phyloP scores from a whole-genome alignment of 2,329 filamentous ascomycete species.

The Fusarium solani-melongenae region DNA sequence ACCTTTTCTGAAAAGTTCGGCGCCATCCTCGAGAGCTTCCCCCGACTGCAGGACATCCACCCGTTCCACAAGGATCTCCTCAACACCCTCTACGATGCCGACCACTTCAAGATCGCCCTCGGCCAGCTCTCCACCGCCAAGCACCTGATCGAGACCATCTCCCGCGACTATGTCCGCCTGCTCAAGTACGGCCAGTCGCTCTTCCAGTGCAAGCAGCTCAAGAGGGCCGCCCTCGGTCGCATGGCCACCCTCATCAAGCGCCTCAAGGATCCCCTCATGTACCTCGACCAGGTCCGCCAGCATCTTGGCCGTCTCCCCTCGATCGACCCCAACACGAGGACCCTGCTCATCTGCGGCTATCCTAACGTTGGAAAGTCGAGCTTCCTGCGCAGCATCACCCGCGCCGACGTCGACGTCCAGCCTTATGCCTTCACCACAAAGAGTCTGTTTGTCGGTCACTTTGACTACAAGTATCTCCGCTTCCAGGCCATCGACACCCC shows the following conservation, averaged over 20 bases:
- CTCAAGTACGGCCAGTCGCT: slow-evolving; percentile 93
- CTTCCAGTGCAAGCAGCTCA: slow-evolving; percentile 99
- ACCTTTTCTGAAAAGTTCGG: slow-evolving; percentile 95
- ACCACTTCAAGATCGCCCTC: slow-evolving; percentile 96
- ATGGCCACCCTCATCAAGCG: slow-evolving; percentile 98
- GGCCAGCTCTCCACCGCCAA: slow-evolving; percentile 97
- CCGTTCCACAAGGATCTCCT: slow-evolving; percentile 86
- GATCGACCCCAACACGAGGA: slow-evolving; percentile 98
- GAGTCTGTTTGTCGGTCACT: slow-evolving; percentile 96
- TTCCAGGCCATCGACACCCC: slow-evolving; percentile 92
- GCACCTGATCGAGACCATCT: slow-evolving; percentile 95
- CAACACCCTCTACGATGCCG: slow-evolving; percentile 98
- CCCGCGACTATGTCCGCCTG: slow-evolving; percentile 94
- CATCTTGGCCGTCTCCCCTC: slow-evolving; percentile 96
- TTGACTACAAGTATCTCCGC: slow-evolving; percentile 82
- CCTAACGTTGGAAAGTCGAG: slow-evolving; percentile 98
- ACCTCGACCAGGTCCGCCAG: slow-evolving; percentile 91
- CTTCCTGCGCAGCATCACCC: slow-evolving; percentile 90
- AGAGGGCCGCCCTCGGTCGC: slow-evolving; percentile 92
- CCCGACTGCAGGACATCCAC: slow-evolving; percentile 91
- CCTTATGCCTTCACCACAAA: slow-evolving; percentile 99
- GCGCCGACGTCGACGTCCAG: slow-evolving; percentile 96
- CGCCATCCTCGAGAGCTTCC: slow-evolving; percentile 92
- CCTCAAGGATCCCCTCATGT: slow-evolving; percentile 92
- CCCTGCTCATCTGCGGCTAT: slow-evolving; percentile 95